Evolutionary conservation across 148 eudicot species (phyloP), one percentile per base, ranked within the genome.

Genomic region (Rhododendron kiyosumense): DNA sequence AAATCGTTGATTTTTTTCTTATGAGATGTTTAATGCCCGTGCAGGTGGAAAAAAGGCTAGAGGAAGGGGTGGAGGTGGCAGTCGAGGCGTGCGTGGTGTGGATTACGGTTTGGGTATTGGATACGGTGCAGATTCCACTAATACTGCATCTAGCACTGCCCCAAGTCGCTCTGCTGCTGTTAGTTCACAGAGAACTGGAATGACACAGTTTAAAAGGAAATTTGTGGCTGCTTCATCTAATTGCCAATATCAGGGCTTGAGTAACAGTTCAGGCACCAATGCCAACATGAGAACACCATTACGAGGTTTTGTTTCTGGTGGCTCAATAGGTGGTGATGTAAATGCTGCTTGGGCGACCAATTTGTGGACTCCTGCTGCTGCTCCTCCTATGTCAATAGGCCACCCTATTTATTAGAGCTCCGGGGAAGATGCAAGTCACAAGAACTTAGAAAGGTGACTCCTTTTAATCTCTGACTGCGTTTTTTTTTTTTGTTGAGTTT

Each of bases 91-190:
- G 52, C 97, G 99, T 75, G 99, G 99, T 79, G 99, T 96, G 88
- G 98, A 96, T 88, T 96, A 90, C 88, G 99, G 99, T 69, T 86
- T 96, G 93, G 99, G 99, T 38, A 93, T 96, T 45, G 99, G 99
- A 67, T 96, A 96, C 87, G 93, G 80, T 90, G 5, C 94, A 32
- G 99, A 94, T 26, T 87, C 97, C 57, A 90, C 81, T 83, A 89
- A 69, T 80, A 75, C 93, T 78, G 71, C 92, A 78, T 87, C 95
- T 34, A 92, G 82, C 85, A 15, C 92, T 78, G 84, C 83, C 57
- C 89, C 94, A 26, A 87, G 91, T 93, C 98, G 98, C 73, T 83
- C 96, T 61, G 89, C 95, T 81, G 94, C 99, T 61, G 93, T 92
- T 43, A 92, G 92, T 89, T 95, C 99, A n/a, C 89, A 93, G 52